Base-by-base conservation (phyloP, 2,329 filamentous ascomycete genomes). In the Diplodia mutila region DNA sequence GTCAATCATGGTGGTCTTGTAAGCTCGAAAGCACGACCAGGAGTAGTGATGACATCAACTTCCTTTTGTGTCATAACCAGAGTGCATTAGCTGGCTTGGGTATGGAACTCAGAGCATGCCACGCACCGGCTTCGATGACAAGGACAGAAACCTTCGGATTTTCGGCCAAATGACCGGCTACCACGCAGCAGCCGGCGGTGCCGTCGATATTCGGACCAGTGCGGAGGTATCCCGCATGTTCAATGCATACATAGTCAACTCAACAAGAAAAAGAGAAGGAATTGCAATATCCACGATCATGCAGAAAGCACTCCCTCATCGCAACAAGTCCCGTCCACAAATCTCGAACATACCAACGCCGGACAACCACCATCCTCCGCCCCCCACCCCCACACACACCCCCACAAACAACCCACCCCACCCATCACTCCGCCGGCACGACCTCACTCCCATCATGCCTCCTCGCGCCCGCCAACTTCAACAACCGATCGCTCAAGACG, bases 1-100 rank as follows among this genome's bases (percentile, higher is more conserved):
- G 66, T 87, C 82, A 73, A 89, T 83, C 77, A 89, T 83, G 34
- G 85, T 88, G 1, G 85, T 86, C 78, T 89, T 88, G 77, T 87
- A 89, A 88, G 81, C 3, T 83, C 80, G 71, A 89, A 84, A 42
- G 84, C 85, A 9, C 78, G 76, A 1, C 84, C 80, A 0, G 85
- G 86, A 4, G 85, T 87, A 4, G 79, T 83, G 71, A 87, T 85
- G 54, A 84, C 81, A 23, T 84, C 81, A 52, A 85, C 76, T 6
- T 85, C 78, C 6, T 80, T 74, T 0, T 52, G 21, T 52, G n/a
- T n/a, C n/a, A n/a, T n/a, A n/a, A n/a, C n/a, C n/a, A n/a, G n/a
- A n/a, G n/a, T n/a, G n/a, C n/a, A n/a, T n/a, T n/a, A n/a, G n/a
- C n/a, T n/a, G n/a, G n/a, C n/a, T n/a, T n/a, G n/a, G n/a, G n/a